phyloP scores from a whole-genome alignment of 805 yeast genomes.

The Candida dajiaensis region DNA sequence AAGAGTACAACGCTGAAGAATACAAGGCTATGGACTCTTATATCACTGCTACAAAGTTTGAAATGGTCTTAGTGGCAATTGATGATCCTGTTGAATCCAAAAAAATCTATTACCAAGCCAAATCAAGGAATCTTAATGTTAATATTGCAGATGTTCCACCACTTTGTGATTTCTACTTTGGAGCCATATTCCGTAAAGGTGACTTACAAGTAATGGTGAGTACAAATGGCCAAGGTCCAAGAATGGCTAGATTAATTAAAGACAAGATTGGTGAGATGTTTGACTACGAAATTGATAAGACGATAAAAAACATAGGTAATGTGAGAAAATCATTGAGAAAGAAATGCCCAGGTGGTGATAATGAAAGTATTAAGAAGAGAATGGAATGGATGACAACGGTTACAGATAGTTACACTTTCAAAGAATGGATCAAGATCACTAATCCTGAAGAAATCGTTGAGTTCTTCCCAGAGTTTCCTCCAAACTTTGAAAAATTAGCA shows the following conservation, averaged over 20 bases:
- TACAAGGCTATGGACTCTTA: constrained; percentile 25
- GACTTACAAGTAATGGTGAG: constrained; percentile 75
- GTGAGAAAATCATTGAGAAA: constrained; percentile 46
- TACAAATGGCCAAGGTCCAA: constrained; percentile 78
- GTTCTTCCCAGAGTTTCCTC: constrained; percentile 47
- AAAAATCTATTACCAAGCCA: constrained; percentile 46
- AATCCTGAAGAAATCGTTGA: constrained; percentile 34
- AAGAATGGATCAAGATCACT: constrained; percentile 49
- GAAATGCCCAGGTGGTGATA: constrained; percentile 39
- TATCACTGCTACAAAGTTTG: constrained; percentile 35
- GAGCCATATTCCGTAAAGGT: constrained; percentile 69
- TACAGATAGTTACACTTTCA: constrained; percentile 54
- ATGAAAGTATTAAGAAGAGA: constrained; percentile 45
- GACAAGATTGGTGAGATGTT: constrained; percentile 42
- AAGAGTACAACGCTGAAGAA: constrained; percentile 15
- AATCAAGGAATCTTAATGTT: constrained; percentile 46
- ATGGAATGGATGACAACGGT: constrained; percentile 67
- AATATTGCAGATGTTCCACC: constrained; percentile 82
- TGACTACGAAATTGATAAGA: constrained; percentile 40
- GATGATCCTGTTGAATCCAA: constrained; percentile 61
- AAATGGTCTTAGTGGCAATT: constrained; percentile 67
- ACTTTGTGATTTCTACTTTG: constrained; percentile 83
- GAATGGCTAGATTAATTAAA: constrained; percentile 61
- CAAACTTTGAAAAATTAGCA: constrained; percentile 17
- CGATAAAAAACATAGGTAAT: constrained; percentile 54